Evolutionary conservation across 331 rosid genomes (phyloP), one percentile per base, ranked within the genome.

Genomic region (Saraca asoca): DNA sequence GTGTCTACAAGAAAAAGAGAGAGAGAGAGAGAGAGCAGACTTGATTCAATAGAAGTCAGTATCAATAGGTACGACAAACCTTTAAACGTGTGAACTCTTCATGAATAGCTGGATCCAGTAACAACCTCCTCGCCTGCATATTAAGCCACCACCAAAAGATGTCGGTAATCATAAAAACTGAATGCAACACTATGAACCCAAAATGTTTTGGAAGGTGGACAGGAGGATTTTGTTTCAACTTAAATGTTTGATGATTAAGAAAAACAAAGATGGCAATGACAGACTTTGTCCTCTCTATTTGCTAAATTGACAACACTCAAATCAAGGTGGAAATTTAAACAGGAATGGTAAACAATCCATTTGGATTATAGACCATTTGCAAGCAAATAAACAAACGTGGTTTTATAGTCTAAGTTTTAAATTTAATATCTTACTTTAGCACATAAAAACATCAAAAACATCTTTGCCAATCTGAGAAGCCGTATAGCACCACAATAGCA

Each of bases 21-120:
- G 1, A 24, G 31, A 24, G 31, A 24, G 31, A 24, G 31, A 24
- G 31, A 52, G 41, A 57, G 9, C 46, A 42, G 12, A 58, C 16
- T 44, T 41, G 51, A 58, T 44, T 35, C 31, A 42, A 51, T 14
- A 63, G 3, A 64, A 58, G 49, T 54, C 50, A 33, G 62, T 51
- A 75, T 12, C 44, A 75, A 61, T 52, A 55, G 57, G 14, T 58
- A 67, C 57, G 72, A 71, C 85, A 71, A 54, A 92, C 96, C 98
- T 89, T 92, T 44, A 89, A 79, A 24, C 96, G 95, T 10, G 85
- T 84, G 74, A 92, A 92, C 82, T 92, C 98, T 76, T 92, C 96
- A 82, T 92, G 94, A 61, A 92, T 81, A 69, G 95, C 98, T 7
- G 95, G 98, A 84, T 92, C 98, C 49, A 92, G 82, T 74, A 92